phyloP scores from a whole-genome alignment of 345 rosid species.

The Anastatica hierochuntica region DNA sequence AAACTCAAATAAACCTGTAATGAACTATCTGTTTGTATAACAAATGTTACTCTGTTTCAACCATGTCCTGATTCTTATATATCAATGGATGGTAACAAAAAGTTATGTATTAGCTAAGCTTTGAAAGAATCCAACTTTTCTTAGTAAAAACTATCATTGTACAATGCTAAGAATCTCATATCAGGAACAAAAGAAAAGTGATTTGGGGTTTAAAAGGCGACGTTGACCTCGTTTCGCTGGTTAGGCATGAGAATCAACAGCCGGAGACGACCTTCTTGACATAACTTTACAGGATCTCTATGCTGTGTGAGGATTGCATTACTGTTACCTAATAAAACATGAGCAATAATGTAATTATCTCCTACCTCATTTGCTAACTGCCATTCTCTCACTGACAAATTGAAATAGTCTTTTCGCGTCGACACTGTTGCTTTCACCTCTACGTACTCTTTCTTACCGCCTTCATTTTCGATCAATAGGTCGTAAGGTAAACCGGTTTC shows the following conservation, averaged over 20 bases:
- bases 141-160: background rate
- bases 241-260: conserved; percentile 65
- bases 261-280: conserved; percentile 55
- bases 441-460: conserved; percentile 38
- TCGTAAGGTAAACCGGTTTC: conserved; percentile 87
- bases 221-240: conserved; percentile 21
- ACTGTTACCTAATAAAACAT: conserved; percentile 44
- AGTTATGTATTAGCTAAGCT: background rate
- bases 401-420: conserved; percentile 70
- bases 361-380: conserved; percentile 63
- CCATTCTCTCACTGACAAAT: conserved; percentile 71
- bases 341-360: conserved; percentile 50
- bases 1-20: too few relatives aligned
- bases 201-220: background rate
- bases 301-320: conserved; percentile 43
- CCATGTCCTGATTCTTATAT: too few relatives aligned
- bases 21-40: too few relatives aligned
- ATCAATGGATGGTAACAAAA: background rate
- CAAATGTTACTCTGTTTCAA: too few relatives aligned
- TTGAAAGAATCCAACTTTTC: background rate
- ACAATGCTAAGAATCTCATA: background rate
- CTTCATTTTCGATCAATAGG: conserved; percentile 30
- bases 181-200: background rate
- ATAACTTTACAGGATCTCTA: conserved; percentile 56
- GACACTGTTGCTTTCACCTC: conserved; percentile 86